Conservation (phyloP, 1,284 basidiomycete species). For the Ceratobasidium sp. region DNA sequence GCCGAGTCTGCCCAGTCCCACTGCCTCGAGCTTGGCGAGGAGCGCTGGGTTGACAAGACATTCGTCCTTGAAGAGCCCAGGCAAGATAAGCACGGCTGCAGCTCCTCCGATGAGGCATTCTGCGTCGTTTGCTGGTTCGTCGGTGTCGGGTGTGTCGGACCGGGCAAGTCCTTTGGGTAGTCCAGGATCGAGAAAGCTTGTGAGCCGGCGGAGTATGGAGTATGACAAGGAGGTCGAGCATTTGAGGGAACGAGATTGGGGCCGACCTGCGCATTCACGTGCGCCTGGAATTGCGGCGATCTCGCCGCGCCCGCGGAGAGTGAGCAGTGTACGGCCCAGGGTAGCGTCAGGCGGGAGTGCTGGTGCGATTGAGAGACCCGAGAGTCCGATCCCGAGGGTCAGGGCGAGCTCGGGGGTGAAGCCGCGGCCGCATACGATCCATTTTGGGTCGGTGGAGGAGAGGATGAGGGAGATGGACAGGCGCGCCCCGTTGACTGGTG, state of each 20-base stretch:
- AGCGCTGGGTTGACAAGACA: slow-evolving; percentile 14
- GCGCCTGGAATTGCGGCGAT: slow-evolving; percentile 16
- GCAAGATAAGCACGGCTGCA: slow-evolving; percentile 5
- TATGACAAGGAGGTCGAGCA: slow-evolving; percentile 11
- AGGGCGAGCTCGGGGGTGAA: slow-evolving; percentile 62
- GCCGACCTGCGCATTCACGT: slow-evolving; percentile 18
- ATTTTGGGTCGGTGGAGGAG: slow-evolving; percentile 21
- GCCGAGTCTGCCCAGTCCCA: slow-evolving; percentile 19
- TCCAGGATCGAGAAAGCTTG: slow-evolving; percentile 11
- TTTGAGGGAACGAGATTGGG: slow-evolving; percentile 40
- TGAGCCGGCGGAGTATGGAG: neutral
- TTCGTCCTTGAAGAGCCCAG: slow-evolving; percentile 37
- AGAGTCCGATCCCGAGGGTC: slow-evolving; percentile 64
- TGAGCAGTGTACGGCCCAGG: neutral
- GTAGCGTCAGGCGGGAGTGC: slow-evolving; percentile 28
- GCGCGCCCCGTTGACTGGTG: slow-evolving; percentile 19
- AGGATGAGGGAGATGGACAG: neutral
- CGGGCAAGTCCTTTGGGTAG: slow-evolving; percentile 6
- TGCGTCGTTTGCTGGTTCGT: slow-evolving; percentile 23
- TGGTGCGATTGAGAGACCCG: slow-evolving; percentile 52
- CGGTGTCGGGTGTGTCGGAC: slow-evolving; percentile 6
- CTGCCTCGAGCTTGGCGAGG: slow-evolving; percentile 16
- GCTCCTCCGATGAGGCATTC: slow-evolving; percentile 31
- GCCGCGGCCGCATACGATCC: slow-evolving; percentile 52
- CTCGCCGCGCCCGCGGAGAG: neutral